Conservation (phyloP, 225 moss, liverwort and hornwort genomes). For the Physcomitrellopsis africana region DNA sequence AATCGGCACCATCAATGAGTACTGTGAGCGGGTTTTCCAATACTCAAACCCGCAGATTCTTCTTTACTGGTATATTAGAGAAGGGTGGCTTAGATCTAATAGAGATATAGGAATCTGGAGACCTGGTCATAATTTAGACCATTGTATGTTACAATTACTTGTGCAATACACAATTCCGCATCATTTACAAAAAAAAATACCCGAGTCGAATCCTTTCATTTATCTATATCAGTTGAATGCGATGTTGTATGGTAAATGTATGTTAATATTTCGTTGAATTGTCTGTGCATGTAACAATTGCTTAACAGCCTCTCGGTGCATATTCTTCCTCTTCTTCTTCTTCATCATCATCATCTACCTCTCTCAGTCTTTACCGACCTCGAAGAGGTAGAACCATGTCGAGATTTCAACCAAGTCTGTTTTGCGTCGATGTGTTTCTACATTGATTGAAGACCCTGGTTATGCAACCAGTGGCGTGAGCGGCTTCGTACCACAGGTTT, state of each 20-base stretch:
- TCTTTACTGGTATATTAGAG: slow-evolving; percentile 41
- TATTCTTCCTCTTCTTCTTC: too few species aligned
- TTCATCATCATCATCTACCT: too few species aligned
- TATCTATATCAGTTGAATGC: neutral
- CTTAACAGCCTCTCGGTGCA: too few species aligned
- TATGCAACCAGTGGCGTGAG: too few species aligned
- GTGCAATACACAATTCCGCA: slow-evolving; percentile 28
- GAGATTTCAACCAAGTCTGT: neutral
- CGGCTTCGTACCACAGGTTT: neutral
- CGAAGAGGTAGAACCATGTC: too few species aligned
- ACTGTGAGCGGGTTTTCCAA: slow-evolving; percentile 41
- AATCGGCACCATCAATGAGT: slow-evolving; percentile 32
- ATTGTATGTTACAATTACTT: slow-evolving; percentile 31
- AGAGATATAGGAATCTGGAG: slow-evolving; percentile 23
- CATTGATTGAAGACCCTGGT: neutral
- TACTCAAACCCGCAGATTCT: slow-evolving; percentile 44
- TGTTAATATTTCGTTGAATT: neutral
- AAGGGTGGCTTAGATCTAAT: slow-evolving; percentile 14
- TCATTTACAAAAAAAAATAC: slow-evolving; percentile 19
- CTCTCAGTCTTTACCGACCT: too few species aligned
- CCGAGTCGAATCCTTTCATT: neutral
- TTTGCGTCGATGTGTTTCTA: neutral
- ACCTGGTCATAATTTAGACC: slow-evolving; percentile 8
- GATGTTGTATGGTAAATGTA: neutral
- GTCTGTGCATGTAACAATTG: neutral